Base-by-base conservation (phyloP, 108 stramenopile genomes). In the Cylindrotheca fusiformis region DNA sequence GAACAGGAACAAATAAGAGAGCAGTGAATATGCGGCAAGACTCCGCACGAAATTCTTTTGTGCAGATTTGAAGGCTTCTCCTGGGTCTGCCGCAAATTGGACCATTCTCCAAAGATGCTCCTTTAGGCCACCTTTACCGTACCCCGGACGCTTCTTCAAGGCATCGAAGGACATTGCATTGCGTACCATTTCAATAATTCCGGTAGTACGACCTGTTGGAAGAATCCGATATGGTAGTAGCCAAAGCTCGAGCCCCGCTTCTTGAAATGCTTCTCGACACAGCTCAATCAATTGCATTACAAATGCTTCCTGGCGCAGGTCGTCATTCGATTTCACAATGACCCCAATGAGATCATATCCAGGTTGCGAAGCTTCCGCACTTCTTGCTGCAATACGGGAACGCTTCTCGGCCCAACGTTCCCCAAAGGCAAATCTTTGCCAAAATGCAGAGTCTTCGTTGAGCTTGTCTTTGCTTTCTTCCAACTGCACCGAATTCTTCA, bases 251-350 rank as follows among this genome's bases (percentile, higher is more conserved):
- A 89, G 73, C 52, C 86, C 82, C 4, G 94, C 96, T 61, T 95
- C 82, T 36, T 85, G 74, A 58, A 97, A 98, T 26, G 97, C 97
- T 33, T 94, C 92, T 31, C 83, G 74, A 54, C 94, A 96, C 30
- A 96, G 75, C 21, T 90, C 86, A 32, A 99, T 97, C 6, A 99
- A 80, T 68, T 98, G 97, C 84, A 97, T 85, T 23, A 91, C 81
- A 55, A 94, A 94, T 8, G 93, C 87, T 76, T 99, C 98, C 68
- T 99, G 98, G 5, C 98, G 83, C 58, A 98, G 66, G 60, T 99
- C 98, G 56, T 98, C 98, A 67, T 98, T 98, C 19, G 93, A 95
- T 85, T 99, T 99, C 31, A 99, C 95, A 65, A 99, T 97, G 33
- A 96, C 88, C 45, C 93, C 90, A 23, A 83, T 72, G 32, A 99